A percentile compares a stretch with the other conserved stretches of the same genome.
Evolutionary conservation across 139 green algal genomes (phyloP).

Genomic region (Eudorina sp.): DNA sequence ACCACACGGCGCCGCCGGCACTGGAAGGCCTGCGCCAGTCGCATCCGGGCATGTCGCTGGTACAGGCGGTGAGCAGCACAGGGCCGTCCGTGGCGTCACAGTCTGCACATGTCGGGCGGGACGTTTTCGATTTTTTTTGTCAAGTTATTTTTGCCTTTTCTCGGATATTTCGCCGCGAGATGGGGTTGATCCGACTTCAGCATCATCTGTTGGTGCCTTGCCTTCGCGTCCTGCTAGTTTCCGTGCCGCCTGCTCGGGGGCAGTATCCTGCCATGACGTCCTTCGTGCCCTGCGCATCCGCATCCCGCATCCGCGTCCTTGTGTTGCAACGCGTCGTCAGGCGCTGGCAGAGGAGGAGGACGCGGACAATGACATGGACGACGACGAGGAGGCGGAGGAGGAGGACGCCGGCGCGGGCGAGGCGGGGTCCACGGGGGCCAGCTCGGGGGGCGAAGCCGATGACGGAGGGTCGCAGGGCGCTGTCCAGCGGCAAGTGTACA

Average conservation of each 20-base stretch:
- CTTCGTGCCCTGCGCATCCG: no score
- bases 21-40: slow-evolving; percentile 17
- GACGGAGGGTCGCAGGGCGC: background rate
- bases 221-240: no score
- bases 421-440: no score
- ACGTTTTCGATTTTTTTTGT: background rate
- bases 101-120: background rate
- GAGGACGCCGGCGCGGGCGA: background rate
- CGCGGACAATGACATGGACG: background rate
- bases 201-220: background rate
- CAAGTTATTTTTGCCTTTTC: background rate
- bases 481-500: slow-evolving; percentile 9
- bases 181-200: background rate
- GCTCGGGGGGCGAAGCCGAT: background rate
- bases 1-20: slow-evolving; percentile 6
- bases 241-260: no score
- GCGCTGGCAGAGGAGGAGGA: slow-evolving; percentile 13
- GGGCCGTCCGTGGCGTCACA: background rate
- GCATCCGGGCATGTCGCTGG: slow-evolving; percentile 33
- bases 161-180: background rate
- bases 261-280: no score
- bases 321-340: no score
- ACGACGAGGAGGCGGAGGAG: slow-evolving; percentile 1
- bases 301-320: no score
- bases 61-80: slow-evolving; percentile 11